phyloP scores from a whole-genome alignment of 169 alveolate genomes.

The Cyclospora cayetanensis region DNA sequence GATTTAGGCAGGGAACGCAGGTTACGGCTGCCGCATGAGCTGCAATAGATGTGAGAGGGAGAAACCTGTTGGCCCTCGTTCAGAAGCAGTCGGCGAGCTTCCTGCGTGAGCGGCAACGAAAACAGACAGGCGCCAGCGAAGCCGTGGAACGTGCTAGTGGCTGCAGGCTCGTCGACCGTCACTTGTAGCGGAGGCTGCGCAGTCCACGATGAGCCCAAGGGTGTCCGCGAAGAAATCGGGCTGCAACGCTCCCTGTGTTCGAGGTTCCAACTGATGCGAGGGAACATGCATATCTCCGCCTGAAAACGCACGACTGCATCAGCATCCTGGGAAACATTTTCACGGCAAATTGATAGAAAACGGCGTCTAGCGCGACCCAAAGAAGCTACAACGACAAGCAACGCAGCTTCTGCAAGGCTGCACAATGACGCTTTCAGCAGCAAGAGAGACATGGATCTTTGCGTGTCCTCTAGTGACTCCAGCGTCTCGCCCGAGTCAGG shows the following conservation, averaged over 20 bases:
- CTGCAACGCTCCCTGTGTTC: background rate
- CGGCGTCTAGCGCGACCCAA: too few relatives aligned
- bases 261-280: background rate
- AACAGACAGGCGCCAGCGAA: conserved; percentile 16
- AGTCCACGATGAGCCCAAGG: background rate
- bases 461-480: too few relatives aligned
- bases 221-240: background rate
- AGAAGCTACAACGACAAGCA: too few relatives aligned
- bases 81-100: background rate
- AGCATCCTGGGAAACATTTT: too few relatives aligned
- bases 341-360: too few relatives aligned
- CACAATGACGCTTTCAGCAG: too few relatives aligned
- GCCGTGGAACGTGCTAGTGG: background rate
- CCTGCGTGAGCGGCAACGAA: background rate
- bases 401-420: too few relatives aligned
- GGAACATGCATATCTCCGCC: conserved; percentile 7
- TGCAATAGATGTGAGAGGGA: background rate
- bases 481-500: too few relatives aligned
- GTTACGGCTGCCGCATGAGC: background rate
- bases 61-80: background rate
- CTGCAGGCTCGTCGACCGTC: background rate
- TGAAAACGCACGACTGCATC: conserved; percentile 4
- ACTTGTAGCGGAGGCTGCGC: background rate
- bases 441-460: too few relatives aligned
- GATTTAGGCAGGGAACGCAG: background rate